Evolutionary conservation across 2,329 filamentous ascomycete species (phyloP).

Genomic region (Camillea tinctor): DNA sequence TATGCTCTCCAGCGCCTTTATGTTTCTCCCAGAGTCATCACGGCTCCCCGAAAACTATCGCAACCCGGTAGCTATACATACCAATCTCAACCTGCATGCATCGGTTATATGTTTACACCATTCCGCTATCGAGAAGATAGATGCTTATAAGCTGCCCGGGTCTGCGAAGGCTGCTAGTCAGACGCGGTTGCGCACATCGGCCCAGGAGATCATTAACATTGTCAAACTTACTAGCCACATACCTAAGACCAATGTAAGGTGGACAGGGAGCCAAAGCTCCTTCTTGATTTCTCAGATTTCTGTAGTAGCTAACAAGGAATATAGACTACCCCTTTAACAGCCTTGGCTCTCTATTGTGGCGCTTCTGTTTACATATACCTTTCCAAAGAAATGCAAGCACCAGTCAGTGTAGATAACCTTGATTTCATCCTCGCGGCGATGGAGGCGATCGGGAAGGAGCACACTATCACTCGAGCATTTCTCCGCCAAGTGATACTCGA

Average conservation of each 20-base stretch:
- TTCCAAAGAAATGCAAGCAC: conserved; percentile 55
- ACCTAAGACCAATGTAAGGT: conserved; percentile 61
- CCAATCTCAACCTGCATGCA: conserved; percentile 86
- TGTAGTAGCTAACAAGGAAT: conserved; percentile 8
- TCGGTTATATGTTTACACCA: conserved; percentile 87
- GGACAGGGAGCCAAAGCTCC: neutral
- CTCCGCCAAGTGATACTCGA: conserved; percentile 84
- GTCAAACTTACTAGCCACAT: conserved; percentile 76
- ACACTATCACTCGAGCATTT: conserved; percentile 78
- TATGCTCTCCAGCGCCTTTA: conserved; percentile 71
- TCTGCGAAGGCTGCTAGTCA: conserved; percentile 69
- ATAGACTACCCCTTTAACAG: conserved; percentile 74
- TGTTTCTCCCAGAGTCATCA: conserved; percentile 74
- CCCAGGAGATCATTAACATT: conserved; percentile 80
- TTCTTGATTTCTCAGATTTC: neutral
- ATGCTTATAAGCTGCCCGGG: conserved; percentile 65
- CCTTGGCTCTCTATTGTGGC: conserved; percentile 82
- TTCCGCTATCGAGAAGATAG: conserved; percentile 79
- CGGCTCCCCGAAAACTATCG: conserved; percentile 67
- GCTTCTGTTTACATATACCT: conserved; percentile 78
- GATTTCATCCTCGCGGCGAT: conserved; percentile 78
- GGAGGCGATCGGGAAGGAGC: conserved; percentile 70
- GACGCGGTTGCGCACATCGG: conserved; percentile 72
- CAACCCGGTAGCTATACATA: conserved; percentile 73
- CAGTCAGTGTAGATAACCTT: conserved; percentile 49